Evolutionary conservation across 257 asterid species (phyloP).

Genomic region (Nicotiana otophora): DNA sequence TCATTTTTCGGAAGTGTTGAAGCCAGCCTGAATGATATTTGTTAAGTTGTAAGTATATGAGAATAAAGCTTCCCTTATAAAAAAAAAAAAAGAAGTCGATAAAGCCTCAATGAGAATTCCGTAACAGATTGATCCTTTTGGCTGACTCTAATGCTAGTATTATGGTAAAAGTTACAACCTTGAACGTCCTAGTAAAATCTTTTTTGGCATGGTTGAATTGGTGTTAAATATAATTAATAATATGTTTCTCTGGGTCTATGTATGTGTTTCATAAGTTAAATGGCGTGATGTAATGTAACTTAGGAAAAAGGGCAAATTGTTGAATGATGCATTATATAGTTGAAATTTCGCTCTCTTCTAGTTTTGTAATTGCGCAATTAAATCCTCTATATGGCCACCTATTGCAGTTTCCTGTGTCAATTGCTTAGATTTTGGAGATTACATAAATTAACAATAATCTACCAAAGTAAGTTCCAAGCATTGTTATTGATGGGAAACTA

Average conservation of each 20-base stretch:
- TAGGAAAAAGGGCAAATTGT: background rate
- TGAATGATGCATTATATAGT: background rate
- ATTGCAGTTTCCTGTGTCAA: background rate
- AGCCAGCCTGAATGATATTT: background rate
- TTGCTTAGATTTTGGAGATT: background rate
- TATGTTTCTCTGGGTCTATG: background rate
- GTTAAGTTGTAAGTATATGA: background rate
- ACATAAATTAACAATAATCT: background rate
- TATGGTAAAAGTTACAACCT: background rate
- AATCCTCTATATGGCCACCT: background rate
- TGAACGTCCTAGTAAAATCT: background rate
- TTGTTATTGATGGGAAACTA: background rate
- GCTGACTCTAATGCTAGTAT: background rate
- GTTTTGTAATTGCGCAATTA: background rate
- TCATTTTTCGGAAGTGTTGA: background rate
- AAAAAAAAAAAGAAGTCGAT: background rate
- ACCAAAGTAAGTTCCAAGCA: background rate
- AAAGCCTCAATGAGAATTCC: background rate
- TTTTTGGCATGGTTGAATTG: background rate
- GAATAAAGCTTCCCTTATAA: background rate
- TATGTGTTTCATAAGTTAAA: background rate
- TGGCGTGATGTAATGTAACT: background rate
- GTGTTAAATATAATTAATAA: background rate
- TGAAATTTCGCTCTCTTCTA: background rate
- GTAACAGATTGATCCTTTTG: background rate